A percentile compares a stretch with the other conserved stretches of the same genome.
Conservation (phyloP, 768 basidiomycete species). For the Floccularia luteovirens region DNA sequence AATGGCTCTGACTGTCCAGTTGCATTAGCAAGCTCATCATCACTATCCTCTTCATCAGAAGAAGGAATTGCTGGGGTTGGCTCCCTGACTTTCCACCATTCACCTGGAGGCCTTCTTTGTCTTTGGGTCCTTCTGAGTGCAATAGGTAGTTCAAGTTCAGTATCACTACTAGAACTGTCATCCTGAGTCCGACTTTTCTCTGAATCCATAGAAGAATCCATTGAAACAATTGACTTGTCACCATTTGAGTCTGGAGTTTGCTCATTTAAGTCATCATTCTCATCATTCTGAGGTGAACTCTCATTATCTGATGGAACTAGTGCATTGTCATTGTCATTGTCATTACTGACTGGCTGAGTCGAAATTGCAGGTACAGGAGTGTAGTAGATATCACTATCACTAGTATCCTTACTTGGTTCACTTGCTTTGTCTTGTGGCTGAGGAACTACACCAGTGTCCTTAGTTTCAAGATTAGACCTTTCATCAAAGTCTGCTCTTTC, state of each 20-base stretch:
- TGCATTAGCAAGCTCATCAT: not conserved
- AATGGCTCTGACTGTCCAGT: conserved; percentile 9
- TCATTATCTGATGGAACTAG: not conserved
- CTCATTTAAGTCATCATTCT: not conserved
- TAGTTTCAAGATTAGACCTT: conserved; percentile 14
- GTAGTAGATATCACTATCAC: not conserved
- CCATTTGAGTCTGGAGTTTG: too few species aligned
- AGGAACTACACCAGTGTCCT: not conserved
- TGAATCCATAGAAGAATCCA: too few species aligned
- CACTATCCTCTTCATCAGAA: conserved; percentile 5
- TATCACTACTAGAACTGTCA: not conserved
- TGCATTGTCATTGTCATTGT: not conserved
- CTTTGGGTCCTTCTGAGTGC: not conserved
- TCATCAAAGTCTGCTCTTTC: conserved; percentile 24
- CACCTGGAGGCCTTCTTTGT: not conserved
- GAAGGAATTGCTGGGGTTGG: conserved; percentile 2
- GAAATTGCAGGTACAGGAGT: too few species aligned
- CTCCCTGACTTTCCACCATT: conserved; percentile 6
- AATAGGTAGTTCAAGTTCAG: too few species aligned
- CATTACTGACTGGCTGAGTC: too few species aligned
- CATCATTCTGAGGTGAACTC: not conserved
- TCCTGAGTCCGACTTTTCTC: too few species aligned
- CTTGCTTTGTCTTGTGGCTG: not conserved
- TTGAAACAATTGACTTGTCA: too few species aligned
- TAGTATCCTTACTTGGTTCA: not conserved